phyloP scores from a whole-genome alignment of 2,329 filamentous ascomycete genomes.

The Dothistroma septosporum region DNA sequence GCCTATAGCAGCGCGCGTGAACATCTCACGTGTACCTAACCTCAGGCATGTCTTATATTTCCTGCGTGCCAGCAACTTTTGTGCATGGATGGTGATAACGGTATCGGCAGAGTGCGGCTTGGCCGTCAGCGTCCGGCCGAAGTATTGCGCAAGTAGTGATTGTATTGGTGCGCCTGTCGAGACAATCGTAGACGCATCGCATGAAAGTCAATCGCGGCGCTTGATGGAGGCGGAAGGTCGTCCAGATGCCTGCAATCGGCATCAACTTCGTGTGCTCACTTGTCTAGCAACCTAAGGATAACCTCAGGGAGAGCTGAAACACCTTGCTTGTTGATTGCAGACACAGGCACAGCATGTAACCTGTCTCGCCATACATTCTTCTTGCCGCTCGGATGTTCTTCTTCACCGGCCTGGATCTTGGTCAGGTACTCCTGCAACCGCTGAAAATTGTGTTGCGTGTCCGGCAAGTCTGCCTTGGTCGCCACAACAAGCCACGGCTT shows the following conservation, averaged over 20 bases:
- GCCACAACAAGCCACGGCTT: conserved; percentile 98
- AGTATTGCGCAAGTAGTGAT: neutral
- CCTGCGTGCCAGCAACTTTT: neutral
- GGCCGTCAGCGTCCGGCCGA: neutral
- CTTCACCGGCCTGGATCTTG: conserved; percentile 57
- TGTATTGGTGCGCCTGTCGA: neutral
- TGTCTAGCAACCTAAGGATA: conserved; percentile 63
- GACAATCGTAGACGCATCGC: too few species aligned
- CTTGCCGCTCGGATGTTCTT: conserved; percentile 68
- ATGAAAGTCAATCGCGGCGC: neutral
- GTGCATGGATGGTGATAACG: neutral
- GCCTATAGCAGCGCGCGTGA: conserved; percentile 1
- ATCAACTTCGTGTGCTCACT: conserved; percentile 6
- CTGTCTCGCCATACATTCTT: conserved; percentile 58
- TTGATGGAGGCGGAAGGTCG: neutral
- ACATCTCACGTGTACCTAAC: neutral
- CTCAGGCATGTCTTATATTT: neutral
- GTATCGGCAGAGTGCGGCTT: neutral
- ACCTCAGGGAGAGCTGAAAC: conserved; percentile 70
- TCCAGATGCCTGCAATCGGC: neutral
- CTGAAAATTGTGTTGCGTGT: conserved; percentile 73
- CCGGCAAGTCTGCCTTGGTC: conserved; percentile 81
- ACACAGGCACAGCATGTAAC: conserved; percentile 71
- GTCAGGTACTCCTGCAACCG: conserved; percentile 67
- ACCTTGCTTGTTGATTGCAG: conserved; percentile 82